Conservation (phyloP, 2,329 filamentous ascomycete genomes). For the Fusarium poae region DNA sequence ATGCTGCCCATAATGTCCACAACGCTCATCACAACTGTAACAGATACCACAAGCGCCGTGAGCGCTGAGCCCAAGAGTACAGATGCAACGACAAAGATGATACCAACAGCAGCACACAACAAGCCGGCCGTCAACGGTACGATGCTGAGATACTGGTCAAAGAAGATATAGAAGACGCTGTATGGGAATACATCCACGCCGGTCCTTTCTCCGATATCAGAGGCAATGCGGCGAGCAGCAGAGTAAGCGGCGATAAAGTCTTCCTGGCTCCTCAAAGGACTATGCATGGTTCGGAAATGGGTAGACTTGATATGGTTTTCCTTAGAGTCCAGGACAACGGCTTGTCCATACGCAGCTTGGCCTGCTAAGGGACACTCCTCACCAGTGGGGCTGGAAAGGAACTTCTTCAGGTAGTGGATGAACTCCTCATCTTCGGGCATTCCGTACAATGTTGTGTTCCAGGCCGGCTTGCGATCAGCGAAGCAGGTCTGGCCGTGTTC, state of each 20-base stretch:
- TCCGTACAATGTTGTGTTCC: constrained; percentile 89
- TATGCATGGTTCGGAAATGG: constrained; percentile 93
- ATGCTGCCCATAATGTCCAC: constrained; percentile 96
- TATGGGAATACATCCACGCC: constrained; percentile 92
- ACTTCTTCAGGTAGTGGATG: constrained; percentile 84
- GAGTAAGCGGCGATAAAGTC: constrained; percentile 95
- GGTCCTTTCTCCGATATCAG: constrained; percentile 78
- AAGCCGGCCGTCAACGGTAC: constrained; percentile 82
- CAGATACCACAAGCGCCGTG: constrained; percentile 84
- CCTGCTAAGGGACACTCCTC: constrained; percentile 90
- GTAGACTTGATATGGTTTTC: constrained; percentile 79
- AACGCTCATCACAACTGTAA: constrained; percentile 93
- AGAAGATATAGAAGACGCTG: constrained; percentile 98
- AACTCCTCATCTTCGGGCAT: constrained; percentile 98
- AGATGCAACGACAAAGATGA: constrained; percentile 85
- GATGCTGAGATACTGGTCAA: constrained; percentile 94
- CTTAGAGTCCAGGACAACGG: constrained; percentile 81
- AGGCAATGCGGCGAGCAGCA: constrained; percentile 87
- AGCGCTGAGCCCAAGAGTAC: constrained; percentile 84
- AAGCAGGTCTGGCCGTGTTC: constrained; percentile 83
- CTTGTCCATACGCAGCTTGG: constrained; percentile 86
- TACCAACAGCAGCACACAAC: constrained; percentile 83
- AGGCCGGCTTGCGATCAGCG: constrained; percentile 78
- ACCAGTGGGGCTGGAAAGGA: constrained; percentile 83
- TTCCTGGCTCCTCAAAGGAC: constrained; percentile 84